Evolutionary conservation across 768 basidiomycete genomes (phyloP), one percentile per base, ranked within the genome.

Genomic region (Tubosaeta sp.): DNA sequence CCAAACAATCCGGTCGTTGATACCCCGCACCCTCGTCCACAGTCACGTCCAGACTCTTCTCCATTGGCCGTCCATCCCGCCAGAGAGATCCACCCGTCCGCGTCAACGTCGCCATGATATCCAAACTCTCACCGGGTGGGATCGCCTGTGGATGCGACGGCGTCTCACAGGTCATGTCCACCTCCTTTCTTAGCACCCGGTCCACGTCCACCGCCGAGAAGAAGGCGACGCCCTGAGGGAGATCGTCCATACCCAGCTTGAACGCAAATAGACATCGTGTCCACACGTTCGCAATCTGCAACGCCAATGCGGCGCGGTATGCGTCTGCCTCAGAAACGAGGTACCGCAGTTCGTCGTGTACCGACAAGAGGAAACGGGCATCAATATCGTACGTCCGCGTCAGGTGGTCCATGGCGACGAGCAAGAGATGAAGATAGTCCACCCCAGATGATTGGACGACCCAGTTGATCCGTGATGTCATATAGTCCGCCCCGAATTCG

Each of bases 401-500:
- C 34, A 99, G 81, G 66, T 95, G 78, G 54, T 93, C 83, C 95
- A 97, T 98, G 6, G 92, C 82, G 43, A 95, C 91, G 62, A 99
- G 92, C 53, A 98, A 81, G 35, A 99, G 83, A 63, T 99, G 97
- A 9, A 98, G 85, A 65, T 99, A 98, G 69, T 98, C 97, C 39
- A 98, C 95, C 4, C 95, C 97, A 0, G 94, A 97, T 4, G 95
- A 97, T 63, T 98, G 97, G 6, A 98, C 97, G 45, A 95, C 97
- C 97, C 97, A 98, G 65, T 99, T 99, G 73, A 98, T 95, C 39
- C 97, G 83, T 6, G 93, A 97, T 0, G 97, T 88, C 79, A 98
- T 86, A 68, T 91, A 98, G 57, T 95, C 91, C 0, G 85, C 70
- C 12, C 89, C 91, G 54, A 92, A 91, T 52, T 79, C 81, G 32